Percentiles rank a stretch among this genome's conserved stretches.
Conservation (phyloP, 352 stramenopile species). For the Blastocystis sp. region DNA sequence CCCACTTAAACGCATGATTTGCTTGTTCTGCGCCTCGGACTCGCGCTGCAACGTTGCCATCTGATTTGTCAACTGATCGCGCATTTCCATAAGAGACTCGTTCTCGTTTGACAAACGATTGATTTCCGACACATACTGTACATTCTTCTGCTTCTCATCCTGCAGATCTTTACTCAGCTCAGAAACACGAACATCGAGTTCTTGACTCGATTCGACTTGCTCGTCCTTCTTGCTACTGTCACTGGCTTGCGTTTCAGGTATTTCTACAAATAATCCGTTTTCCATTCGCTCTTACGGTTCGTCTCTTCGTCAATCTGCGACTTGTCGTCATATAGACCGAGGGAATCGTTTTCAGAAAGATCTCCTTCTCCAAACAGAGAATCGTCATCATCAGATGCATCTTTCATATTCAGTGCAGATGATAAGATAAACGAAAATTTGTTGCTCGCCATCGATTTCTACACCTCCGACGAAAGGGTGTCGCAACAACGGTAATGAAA, state of each 20-base stretch:
- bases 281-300: too few species aligned
- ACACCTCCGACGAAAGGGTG: too few species aligned
- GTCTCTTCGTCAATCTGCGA: neutral
- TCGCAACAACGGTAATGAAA: too few species aligned
- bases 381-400: neutral
- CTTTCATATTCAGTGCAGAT: slow-evolving; percentile 32
- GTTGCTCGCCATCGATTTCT: neutral
- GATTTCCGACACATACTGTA: neutral
- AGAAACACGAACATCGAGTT: too few species aligned
- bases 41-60: neutral
- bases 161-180: too few species aligned
- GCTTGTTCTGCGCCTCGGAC: neutral
- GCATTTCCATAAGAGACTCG: neutral
- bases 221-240: too few species aligned
- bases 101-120: neutral
- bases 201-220: too few species aligned
- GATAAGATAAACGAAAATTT: neutral
- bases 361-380: slow-evolving; percentile 5
- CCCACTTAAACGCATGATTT: slow-evolving; percentile 13
- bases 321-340: neutral
- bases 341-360: neutral
- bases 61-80: neutral
- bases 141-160: too few species aligned
- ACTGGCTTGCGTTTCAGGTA: too few species aligned
- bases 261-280: too few species aligned